Conservation (phyloP, 495 filamentous ascomycete species). For the Oidiodendron maius region DNA sequence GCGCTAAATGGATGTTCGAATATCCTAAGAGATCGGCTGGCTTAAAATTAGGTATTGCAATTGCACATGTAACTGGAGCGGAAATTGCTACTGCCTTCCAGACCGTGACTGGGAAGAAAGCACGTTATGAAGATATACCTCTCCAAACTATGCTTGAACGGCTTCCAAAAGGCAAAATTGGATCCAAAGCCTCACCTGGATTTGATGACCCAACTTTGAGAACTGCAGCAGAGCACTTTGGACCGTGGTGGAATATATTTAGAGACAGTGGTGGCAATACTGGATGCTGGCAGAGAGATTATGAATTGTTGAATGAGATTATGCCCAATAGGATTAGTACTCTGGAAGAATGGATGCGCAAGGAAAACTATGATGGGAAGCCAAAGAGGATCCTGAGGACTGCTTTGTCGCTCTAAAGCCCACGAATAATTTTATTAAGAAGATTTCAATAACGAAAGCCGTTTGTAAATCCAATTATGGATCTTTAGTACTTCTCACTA, state of each 20-base stretch:
- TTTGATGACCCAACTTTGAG: constrained; percentile 1
- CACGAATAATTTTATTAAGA: too few relatives aligned
- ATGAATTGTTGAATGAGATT: constrained; percentile 30
- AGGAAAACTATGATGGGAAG: constrained; percentile 17
- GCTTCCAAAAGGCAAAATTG: not conserved
- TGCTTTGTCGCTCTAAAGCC: too few relatives aligned
- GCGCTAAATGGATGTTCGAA: constrained; percentile 20
- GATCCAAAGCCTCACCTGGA: not conserved
- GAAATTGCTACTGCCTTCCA: constrained; percentile 29
- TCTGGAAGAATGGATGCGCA: constrained; percentile 24
- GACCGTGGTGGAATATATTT: not conserved
- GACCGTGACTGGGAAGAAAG: constrained; percentile 15
- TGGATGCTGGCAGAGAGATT: constrained; percentile 25
- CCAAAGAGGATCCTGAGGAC: too few relatives aligned
- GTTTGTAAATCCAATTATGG: too few relatives aligned
- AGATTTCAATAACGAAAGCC: too few relatives aligned
- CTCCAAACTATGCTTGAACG: not conserved
- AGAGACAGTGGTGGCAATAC: not conserved
- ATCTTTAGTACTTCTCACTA: too few relatives aligned
- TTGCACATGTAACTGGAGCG: constrained; percentile 21
- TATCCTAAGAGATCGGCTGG: constrained; percentile 12
- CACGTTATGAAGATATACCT: not conserved
- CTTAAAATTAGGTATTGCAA: constrained; percentile 31
- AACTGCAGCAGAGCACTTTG: not conserved
- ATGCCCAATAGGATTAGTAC: constrained; percentile 25